Evolutionary conservation across 495 filamentous ascomycete species (phyloP).

Genomic region (Usnea hakonensis): DNA sequence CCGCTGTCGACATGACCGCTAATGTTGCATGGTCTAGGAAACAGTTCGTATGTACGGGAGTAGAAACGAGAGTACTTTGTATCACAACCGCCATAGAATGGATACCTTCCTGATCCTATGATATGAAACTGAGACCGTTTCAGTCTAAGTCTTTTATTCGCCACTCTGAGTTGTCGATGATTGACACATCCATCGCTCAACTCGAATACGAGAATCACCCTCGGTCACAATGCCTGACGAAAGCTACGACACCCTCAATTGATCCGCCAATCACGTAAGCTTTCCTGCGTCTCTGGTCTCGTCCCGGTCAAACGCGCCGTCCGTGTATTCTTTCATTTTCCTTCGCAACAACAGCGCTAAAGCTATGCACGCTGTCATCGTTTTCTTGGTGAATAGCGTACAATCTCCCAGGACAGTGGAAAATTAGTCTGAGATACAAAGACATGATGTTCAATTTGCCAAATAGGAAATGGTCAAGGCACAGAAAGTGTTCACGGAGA

Average conservation of each 20-base stretch:
- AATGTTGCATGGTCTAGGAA: too few relatives aligned
- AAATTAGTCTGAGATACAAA: constrained; percentile 32
- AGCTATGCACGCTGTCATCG: constrained; percentile 22
- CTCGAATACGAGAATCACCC: neutral
- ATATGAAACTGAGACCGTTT: too few relatives aligned
- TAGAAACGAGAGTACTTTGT: too few relatives aligned
- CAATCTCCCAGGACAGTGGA: constrained; percentile 29
- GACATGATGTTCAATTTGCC: constrained; percentile 29
- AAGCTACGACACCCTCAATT: constrained; percentile 37
- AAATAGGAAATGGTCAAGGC: constrained; percentile 20
- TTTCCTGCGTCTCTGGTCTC: constrained; percentile 36
- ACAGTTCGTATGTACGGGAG: too few relatives aligned
- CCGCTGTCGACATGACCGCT: too few relatives aligned
- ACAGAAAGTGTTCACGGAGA: constrained; percentile 19
- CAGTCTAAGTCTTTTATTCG: neutral
- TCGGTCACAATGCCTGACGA: neutral
- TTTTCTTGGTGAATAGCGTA: constrained; percentile 41
- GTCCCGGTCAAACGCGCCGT: constrained; percentile 35
- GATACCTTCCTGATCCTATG: too few relatives aligned
- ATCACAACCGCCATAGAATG: too few relatives aligned
- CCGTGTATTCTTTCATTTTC: constrained; percentile 31
- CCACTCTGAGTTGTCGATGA: neutral
- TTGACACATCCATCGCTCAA: neutral
- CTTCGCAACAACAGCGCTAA: constrained; percentile 16
- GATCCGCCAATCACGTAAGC: constrained; percentile 45